Conservation (phyloP, 2,329 filamentous ascomycete genomes). For the Lachnellula arida region DNA sequence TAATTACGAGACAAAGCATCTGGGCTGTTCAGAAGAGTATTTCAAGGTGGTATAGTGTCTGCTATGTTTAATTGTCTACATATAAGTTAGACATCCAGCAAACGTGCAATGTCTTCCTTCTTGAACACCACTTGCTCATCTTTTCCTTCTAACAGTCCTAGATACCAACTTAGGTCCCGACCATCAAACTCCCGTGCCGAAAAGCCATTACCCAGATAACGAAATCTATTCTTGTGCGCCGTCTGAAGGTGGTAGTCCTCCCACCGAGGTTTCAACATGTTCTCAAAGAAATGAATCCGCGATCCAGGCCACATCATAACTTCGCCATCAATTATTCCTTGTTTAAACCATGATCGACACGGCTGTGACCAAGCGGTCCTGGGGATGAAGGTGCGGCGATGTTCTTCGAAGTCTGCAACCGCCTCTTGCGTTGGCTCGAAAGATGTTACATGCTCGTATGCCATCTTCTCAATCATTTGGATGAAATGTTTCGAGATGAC, state of each 20-base stretch:
- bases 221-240: conserved; percentile 21
- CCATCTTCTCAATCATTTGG: conserved; percentile 32
- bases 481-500: conserved; percentile 16
- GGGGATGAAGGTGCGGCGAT: conserved; percentile 30
- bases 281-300: conserved; percentile 43
- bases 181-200: conserved; percentile 34
- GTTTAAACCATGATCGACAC: conserved; percentile 25
- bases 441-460: conserved; percentile 32
- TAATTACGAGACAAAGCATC: too few relatives aligned
- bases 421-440: conserved; percentile 40
- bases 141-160: conserved; percentile 9
- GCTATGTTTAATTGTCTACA: too few relatives aligned
- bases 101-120: too few relatives aligned
- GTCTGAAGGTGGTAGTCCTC: conserved; percentile 40
- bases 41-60: too few relatives aligned
- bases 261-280: conserved; percentile 35
- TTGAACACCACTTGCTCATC: conserved; percentile 5
- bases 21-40: too few relatives aligned
- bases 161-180: conserved; percentile 11
- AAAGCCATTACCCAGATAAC: conserved; percentile 38
- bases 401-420: conserved; percentile 29
- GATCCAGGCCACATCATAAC: conserved; percentile 43
- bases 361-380: conserved; percentile 21
- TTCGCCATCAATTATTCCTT: conserved; percentile 13
- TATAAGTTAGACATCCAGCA: too few relatives aligned